These are phyloP conservation scores for Microcyclosporella mali DNA, from an alignment of 2,329 filamentous ascomycete genomes.

Conservation along the genomic window DNA sequence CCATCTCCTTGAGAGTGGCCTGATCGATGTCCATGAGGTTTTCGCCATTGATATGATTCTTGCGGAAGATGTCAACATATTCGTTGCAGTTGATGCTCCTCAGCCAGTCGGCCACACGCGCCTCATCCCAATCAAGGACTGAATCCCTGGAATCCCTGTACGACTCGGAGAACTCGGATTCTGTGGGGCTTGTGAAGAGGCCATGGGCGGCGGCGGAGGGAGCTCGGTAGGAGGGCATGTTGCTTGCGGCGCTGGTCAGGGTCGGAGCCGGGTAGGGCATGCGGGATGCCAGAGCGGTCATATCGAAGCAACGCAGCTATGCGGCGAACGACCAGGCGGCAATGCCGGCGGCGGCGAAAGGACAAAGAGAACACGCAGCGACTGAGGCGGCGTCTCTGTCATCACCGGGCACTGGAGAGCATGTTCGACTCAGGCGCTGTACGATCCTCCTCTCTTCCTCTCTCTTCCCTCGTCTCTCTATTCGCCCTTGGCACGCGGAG, in stretches of 20 bases:
- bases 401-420: no score
- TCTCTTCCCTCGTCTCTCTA: no score
- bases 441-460: no score
- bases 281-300: constrained; percentile 77
- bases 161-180: constrained; percentile 82
- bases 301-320: constrained; percentile 29
- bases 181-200: constrained; percentile 72
- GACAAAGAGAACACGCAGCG: not conserved
- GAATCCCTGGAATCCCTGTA: constrained; percentile 46
- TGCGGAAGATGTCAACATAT: constrained; percentile 82
- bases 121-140: constrained; percentile 73
- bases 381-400: no score
- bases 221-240: constrained; percentile 19
- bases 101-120: constrained; percentile 85
- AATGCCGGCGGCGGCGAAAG: not conserved
- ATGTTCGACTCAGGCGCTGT: no score
- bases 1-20: constrained; percentile 92
- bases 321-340: not conserved
- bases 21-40: constrained; percentile 96
- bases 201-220: constrained; percentile 25
- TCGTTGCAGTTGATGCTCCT: constrained; percentile 86
- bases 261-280: constrained; percentile 57
- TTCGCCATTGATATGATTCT: constrained; percentile 95
- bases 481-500: no score
- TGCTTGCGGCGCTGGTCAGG: constrained; percentile 22